Evolutionary conservation across 2,329 filamentous ascomycete species (phyloP), one percentile per base, ranked within the genome.

Genomic region (Talaromyces sp.): DNA sequence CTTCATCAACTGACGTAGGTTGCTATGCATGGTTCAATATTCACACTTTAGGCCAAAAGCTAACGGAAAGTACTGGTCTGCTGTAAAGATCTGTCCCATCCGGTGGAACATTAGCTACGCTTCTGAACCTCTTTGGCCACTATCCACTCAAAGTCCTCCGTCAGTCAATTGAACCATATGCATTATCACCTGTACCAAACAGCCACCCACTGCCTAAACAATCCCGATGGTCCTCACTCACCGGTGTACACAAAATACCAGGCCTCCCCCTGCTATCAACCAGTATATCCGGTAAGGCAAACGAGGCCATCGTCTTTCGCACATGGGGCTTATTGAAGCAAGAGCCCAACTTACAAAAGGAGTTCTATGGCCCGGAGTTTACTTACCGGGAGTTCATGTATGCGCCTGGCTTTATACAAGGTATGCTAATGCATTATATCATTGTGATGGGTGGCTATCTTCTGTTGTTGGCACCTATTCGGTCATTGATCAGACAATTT

Each of bases 391-490:
- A 53, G 13, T 53, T 41, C 9, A 53, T 53, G 51, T 33, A 41
- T 41, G 51, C 36, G 7, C 51, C 51, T 31, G 51, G 51, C 25
- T 40, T 40, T 7, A 19, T 53, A 40, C 36, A 21, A 36, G 51
- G 51, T 21, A 53, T 53, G 36, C n/a, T 53, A 28, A 53, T 31
- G 36, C 51, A 53, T 9, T 53, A 53, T 31, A 31, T 31, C 5
- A 31, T 53, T 53, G 36, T 33, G 5, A 53, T 41, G 2, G 36
- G 36, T 17, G 51, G 22, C 13, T 53, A 53, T 21, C 51, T 53
- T 19, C 17, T 53, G 36, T 19, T 41, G 36, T 15, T 41, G 22
- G 22, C 41, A 9, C 41, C 41, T 2, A 22, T 45, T 45, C 41
- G 41, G 22, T 11, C 41, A 22, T 28, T 28, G 22, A 28, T 45